phyloP scores from a whole-genome alignment of 2,329 filamentous ascomycete species.

The Drechslera avenae region DNA sequence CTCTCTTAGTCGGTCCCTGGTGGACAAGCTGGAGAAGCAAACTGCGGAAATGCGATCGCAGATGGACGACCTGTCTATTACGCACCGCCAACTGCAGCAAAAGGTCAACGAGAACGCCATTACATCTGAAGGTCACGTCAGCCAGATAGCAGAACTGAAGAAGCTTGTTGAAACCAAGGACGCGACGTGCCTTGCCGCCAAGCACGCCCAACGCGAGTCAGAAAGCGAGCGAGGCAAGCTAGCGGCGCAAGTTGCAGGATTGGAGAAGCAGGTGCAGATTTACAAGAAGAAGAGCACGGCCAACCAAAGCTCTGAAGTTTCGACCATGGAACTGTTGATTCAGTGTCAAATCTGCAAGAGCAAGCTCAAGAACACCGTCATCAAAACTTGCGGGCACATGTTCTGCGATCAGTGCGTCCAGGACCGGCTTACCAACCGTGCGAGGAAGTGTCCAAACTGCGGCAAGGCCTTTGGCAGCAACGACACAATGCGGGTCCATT shows the following conservation, averaged over 20 bases:
- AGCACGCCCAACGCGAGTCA: constrained; percentile 63
- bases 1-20: constrained; percentile 72
- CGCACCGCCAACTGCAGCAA: constrained; percentile 77
- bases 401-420: constrained; percentile 93
- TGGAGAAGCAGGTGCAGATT: constrained; percentile 80
- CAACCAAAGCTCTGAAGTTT: constrained; percentile 81
- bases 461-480: constrained; percentile 88
- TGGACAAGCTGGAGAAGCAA: constrained; percentile 90
- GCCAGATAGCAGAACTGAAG: constrained; percentile 78
- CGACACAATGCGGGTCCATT: constrained; percentile 73
- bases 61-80: constrained; percentile 70
- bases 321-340: constrained; percentile 78
- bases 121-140: constrained; percentile 71
- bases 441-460: constrained; percentile 94
- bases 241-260: constrained; percentile 75
- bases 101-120: constrained; percentile 72
- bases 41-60: constrained; percentile 80
- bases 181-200: constrained; percentile 66
- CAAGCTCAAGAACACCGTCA: constrained; percentile 90
- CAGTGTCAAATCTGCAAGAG: constrained; percentile 91
- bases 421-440: constrained; percentile 84
- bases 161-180: constrained; percentile 78
- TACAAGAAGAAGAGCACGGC: constrained; percentile 84
- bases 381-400: constrained; percentile 93
- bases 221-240: constrained; percentile 79